Conservation (phyloP, 352 stramenopile species). For the Aphanomyces invadans region DNA sequence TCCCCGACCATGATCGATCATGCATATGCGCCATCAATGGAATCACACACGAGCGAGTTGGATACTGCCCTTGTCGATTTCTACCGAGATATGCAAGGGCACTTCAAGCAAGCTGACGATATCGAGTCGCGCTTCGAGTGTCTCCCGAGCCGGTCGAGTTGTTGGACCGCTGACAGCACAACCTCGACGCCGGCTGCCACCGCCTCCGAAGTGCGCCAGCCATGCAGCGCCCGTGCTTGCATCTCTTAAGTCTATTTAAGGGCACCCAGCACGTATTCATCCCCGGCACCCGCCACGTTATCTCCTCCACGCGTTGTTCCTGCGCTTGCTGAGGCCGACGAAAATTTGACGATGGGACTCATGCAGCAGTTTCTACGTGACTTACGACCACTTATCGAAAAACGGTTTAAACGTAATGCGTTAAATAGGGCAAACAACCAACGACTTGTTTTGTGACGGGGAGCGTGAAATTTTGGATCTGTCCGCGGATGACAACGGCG, state of each 20-base stretch:
- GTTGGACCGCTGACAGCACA: not conserved
- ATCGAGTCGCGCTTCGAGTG: constrained; percentile 7
- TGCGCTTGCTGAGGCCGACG: not conserved
- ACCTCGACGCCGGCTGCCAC: not conserved
- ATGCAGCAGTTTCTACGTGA: not conserved
- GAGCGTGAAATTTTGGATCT: no score
- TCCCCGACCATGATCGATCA: not conserved
- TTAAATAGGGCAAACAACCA: not conserved
- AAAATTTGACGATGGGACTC: not conserved
- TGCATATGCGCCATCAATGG: not conserved
- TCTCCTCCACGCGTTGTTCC: not conserved
- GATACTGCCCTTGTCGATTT: not conserved
- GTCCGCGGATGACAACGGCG: no score
- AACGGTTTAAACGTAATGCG: not conserved
- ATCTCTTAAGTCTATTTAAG: not conserved
- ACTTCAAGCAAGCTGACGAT: constrained; percentile 14
- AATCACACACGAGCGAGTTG: not conserved
- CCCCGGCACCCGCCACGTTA: not conserved
- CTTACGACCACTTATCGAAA: not conserved
- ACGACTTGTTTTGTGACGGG: no score
- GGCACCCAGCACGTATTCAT: not conserved
- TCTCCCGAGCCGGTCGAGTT: not conserved
- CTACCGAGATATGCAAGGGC: constrained; percentile 8
- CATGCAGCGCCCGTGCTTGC: not conserved
- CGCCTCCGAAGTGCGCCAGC: not conserved